Base-by-base conservation (phyloP, 169 alveolate genomes). In the Perkinsus olseni region DNA sequence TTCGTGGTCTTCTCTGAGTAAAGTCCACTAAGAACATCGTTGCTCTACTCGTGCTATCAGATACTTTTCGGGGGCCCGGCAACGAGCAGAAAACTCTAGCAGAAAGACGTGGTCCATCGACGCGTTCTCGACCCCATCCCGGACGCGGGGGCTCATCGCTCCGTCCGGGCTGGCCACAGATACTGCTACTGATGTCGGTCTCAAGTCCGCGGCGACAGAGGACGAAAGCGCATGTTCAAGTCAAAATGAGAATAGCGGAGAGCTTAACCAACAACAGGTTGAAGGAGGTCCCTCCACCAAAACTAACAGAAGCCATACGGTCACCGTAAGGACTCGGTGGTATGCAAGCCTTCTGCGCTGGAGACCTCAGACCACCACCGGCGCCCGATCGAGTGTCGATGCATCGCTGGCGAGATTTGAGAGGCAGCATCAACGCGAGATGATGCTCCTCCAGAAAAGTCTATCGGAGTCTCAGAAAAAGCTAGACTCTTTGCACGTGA, bases 1-100 rank as follows among this genome's bases (percentile, higher is more conserved):
- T 97, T 93, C 93, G 97, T 97, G 36, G 95, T 97, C 31, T 97
- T 93, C 94, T 92, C 94, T 50, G 95, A 95, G 91, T 96, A 96
- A 92, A 95, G n/a, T n/a, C n/a, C n/a, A n/a, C n/a, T n/a, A n/a
- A n/a, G n/a, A n/a, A n/a, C n/a, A n/a, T n/a, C n/a, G n/a, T n/a
- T n/a, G n/a, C n/a, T n/a, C n/a, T n/a, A n/a, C n/a, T n/a, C n/a
- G n/a, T 62, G 82, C 1, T 62, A 11, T 62, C 4, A 62, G 82
- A 24, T 62, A 62, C 31, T 62, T 62, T 62, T 21, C 28, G 82
- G 17, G 34, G 10, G 82, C 1, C 50, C 21, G 11, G 50, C 50
- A 11, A 40, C 50, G 82, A 13, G 82, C 82, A 24, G 34, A 28
- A 0, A 21, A 24, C 34, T 6, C 82, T 62, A 10, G 62, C 6